phyloP scores from a whole-genome alignment of 1,284 basidiomycete species.

The Puccinia polysora region DNA sequence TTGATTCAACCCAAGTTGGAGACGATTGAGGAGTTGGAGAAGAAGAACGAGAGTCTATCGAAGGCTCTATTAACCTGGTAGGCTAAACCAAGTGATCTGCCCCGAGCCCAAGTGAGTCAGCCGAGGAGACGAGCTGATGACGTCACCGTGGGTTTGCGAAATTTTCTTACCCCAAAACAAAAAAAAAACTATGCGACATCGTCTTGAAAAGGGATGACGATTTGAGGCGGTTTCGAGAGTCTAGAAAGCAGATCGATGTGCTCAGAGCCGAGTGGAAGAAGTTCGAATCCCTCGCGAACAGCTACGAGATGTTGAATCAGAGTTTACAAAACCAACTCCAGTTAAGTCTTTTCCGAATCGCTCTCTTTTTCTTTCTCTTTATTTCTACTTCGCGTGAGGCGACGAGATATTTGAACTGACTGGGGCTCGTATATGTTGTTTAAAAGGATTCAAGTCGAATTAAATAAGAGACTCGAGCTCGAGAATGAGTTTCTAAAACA shows the following conservation, averaged over 20 bases:
- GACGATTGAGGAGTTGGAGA: slow-evolving; percentile 4
- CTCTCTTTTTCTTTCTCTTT: not conserved
- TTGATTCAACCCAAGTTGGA: slow-evolving; percentile 19
- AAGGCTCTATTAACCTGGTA: slow-evolving; percentile 26
- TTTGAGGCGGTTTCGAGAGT: slow-evolving; percentile 19
- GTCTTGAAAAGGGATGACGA: slow-evolving; percentile 24
- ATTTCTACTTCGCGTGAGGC: no score
- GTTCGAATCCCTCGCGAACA: slow-evolving; percentile 6
- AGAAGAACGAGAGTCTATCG: not conserved
- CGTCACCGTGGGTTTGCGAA: no score
- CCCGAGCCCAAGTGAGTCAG: no score
- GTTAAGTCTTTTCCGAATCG: not conserved
- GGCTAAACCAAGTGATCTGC: not conserved
- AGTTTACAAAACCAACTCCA: not conserved
- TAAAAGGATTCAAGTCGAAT: not conserved
- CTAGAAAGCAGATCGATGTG: slow-evolving; percentile 10
- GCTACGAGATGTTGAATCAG: not conserved
- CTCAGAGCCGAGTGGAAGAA: slow-evolving; percentile 11
- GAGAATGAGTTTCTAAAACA: slow-evolving; percentile 1
- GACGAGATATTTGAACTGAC: no score
- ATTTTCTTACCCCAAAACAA: not conserved
- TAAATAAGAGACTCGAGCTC: not conserved
- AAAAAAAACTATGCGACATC: not conserved
- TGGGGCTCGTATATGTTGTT: no score
- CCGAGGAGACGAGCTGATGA: no score